Evolutionary conservation across 2,329 filamentous ascomycete species (phyloP).

Genomic region (Microdochium bolleyi): DNA sequence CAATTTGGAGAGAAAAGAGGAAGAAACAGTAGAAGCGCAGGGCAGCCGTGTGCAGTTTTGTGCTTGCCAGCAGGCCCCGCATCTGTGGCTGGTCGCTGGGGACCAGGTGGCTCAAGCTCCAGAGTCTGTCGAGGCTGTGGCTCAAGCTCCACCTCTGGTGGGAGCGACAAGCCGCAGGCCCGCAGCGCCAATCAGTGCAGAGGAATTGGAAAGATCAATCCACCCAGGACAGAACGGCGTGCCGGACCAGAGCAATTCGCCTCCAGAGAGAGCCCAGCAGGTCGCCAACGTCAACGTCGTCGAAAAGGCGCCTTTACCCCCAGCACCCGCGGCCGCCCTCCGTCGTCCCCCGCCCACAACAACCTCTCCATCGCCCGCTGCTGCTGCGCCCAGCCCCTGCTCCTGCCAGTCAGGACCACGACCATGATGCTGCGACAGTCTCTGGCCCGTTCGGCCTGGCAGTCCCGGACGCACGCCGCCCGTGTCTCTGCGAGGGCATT

Average conservation of each 20-base stretch:
- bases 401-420: conserved; percentile 43
- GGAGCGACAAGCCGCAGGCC: no score
- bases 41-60: conserved; percentile 1
- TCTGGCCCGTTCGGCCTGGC: conserved; percentile 61
- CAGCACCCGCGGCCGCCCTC: neutral
- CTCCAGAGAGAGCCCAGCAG: neutral
- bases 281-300: neutral
- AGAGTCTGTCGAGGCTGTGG: neutral
- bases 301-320: neutral
- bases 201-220: neutral
- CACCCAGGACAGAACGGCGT: neutral
- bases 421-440: conserved; percentile 62
- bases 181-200: neutral
- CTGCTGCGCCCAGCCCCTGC: conserved; percentile 24
- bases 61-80: neutral
- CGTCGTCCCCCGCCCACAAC: conserved; percentile 1
- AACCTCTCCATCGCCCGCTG: conserved; percentile 8
- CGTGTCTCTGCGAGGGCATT: conserved; percentile 64
- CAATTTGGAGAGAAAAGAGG: conserved; percentile 45
- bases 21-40: conserved; percentile 16
- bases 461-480: conserved; percentile 50
- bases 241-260: neutral
- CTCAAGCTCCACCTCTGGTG: neutral
- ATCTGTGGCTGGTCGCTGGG: neutral
- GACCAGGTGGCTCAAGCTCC: neutral